Base-by-base conservation (phyloP, 257 asterid species). In the Primulina eburnea region DNA sequence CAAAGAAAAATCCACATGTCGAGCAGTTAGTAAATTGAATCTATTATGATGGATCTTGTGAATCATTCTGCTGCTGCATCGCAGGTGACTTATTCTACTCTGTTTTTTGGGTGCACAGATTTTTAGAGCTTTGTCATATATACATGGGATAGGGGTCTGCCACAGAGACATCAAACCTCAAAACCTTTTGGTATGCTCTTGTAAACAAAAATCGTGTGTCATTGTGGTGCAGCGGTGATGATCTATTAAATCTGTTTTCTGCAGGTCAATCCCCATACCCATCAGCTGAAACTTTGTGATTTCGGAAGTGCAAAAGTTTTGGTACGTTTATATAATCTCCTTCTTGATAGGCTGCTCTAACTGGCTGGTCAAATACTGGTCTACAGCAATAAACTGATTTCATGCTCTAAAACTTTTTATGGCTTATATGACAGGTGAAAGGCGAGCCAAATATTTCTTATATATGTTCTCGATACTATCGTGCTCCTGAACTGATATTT, bases 141-240 rank as follows among this genome's bases (percentile, higher is more conserved):
- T 88, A 64, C 95, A 88, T 75, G 92, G 97, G 28, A 80, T 86
- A 43, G 91, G 95, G 66, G 92, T 90, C 68, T 88, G 95, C 77
- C 97, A 90, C 84, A 83, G 97, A 84, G 95, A 90, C 78, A 88
- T 90, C 82, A 88, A 88, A 77, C 97, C 97, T 37, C 97, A 90
- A 71, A 90, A 90, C 76, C 84, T 89, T 69, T 80, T 90, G 95
- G 96, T 89, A 72, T 69, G 90, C 62, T 3, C 78, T 62, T 71
- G 63, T 32, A 40, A 64, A 60, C 14, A 37, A 59, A 33, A 66
- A 47, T 59, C 28, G 57, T 37, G 32, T 57, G 21, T 33, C 33
- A 10, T 56, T 60, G 29, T 38, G 17, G 28, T 52, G 62, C 53
- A 24, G 38, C 33, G 67, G 35, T 53, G 59, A 57, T 73, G 43